Conservation (phyloP, 2,329 filamentous ascomycete genomes). For the Aspergillus costaricaensis region DNA sequence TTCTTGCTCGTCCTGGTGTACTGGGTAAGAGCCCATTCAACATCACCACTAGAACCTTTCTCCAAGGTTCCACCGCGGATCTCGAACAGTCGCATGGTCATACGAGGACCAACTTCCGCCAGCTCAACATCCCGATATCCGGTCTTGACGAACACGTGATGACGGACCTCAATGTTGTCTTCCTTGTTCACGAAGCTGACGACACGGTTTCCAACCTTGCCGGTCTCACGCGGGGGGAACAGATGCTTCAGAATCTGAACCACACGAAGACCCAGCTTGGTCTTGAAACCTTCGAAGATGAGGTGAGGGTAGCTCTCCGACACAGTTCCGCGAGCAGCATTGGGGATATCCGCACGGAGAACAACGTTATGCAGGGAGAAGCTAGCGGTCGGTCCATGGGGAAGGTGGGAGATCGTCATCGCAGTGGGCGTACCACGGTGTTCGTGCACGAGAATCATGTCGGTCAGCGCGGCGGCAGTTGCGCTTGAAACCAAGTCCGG, state of each 20-base stretch:
- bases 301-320: constrained; percentile 91
- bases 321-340: constrained; percentile 81
- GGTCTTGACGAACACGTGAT: constrained; percentile 92
- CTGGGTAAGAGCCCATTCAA: constrained; percentile 94
- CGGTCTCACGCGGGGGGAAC: constrained; percentile 84
- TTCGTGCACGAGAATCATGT: constrained; percentile 86
- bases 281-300: constrained; percentile 91
- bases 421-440: constrained; percentile 91
- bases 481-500: constrained; percentile 82
- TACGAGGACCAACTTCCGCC: constrained; percentile 85
- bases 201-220: constrained; percentile 82
- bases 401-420: constrained; percentile 81
- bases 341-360: constrained; percentile 88
- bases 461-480: constrained; percentile 75
- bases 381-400: constrained; percentile 82
- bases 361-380: constrained; percentile 93
- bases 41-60: constrained; percentile 84
- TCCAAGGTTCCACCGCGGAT: constrained; percentile 89
- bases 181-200: constrained; percentile 95
- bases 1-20: constrained; percentile 92
- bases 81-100: constrained; percentile 97
- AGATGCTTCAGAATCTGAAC: constrained; percentile 91
- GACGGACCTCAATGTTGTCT: constrained; percentile 81
- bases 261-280: constrained; percentile 75
- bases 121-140: constrained; percentile 86